A percentile compares a stretch with the other conserved stretches of the same genome.
Conservation (phyloP, 78 protist species). For the Protostelium mycophagum region DNA sequence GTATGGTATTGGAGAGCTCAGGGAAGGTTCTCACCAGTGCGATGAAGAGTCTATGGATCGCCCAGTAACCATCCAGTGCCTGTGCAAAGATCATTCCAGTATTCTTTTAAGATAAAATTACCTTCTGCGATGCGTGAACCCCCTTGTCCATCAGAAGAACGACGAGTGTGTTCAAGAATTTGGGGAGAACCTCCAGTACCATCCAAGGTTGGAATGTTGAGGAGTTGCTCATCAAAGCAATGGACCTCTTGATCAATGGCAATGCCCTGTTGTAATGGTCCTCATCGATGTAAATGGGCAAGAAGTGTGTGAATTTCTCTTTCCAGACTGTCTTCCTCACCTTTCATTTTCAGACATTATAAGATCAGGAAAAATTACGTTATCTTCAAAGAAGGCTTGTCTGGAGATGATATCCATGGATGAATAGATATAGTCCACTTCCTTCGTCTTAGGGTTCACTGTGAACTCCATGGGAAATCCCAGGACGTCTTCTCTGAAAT, state of each 20-base stretch:
- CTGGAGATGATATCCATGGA: conserved; percentile 5
- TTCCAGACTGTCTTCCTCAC: conserved; percentile 12
- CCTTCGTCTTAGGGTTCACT: not conserved
- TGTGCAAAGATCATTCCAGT: not conserved
- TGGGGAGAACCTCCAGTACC: conserved; percentile 10
- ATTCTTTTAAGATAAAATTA: no score
- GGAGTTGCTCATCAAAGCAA: not conserved
- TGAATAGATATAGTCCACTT: not conserved
- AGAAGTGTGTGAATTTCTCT: conserved; percentile 33
- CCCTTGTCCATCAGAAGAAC: not conserved
- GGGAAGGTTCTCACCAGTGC: conserved; percentile 41
- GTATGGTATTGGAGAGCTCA: conserved; percentile 9
- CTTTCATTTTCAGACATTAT: not conserved
- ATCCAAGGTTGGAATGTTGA: conserved; percentile 3
- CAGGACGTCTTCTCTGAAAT: conserved; percentile 17
- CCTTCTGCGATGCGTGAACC: conserved; percentile 16
- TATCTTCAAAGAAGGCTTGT: not conserved
- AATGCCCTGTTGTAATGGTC: not conserved
- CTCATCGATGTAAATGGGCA: conserved; percentile 16
- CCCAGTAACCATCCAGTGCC: conserved; percentile 55
- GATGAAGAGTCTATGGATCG: conserved; percentile 40
- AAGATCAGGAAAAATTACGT: not conserved
- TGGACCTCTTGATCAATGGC: conserved; percentile 4
- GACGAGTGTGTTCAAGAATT: conserved; percentile 18
- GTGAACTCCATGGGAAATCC: conserved; percentile 4